These are phyloP conservation scores for Persicaria maculosa DNA, from an alignment of 148 eudicot genomes.

Conservation along the genomic window DNA sequence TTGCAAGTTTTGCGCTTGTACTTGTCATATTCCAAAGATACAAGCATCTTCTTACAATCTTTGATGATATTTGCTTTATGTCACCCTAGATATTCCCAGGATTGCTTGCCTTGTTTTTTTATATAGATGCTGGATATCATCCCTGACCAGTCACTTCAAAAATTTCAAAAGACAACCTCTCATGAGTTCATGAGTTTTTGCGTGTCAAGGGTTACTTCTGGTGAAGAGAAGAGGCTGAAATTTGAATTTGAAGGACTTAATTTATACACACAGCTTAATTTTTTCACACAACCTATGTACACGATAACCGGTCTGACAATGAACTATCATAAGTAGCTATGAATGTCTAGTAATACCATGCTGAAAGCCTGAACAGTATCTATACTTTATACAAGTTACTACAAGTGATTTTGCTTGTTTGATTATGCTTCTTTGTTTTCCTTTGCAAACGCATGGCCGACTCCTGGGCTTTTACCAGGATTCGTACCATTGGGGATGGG, in stretches of 20 bases:
- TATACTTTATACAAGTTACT: neutral
- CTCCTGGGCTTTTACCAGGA: constrained; percentile 11
- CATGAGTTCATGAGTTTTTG: neutral
- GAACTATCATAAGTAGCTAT: neutral
- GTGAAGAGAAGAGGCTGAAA: neutral
- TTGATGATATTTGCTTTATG: neutral
- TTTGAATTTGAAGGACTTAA: neutral
- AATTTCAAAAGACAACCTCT: neutral
- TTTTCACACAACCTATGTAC: constrained; percentile 1
- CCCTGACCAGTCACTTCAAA: neutral
- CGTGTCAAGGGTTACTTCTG: neutral
- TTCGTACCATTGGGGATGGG: neutral
- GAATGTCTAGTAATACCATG: neutral
- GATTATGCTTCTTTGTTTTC: neutral
- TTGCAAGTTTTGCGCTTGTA: neutral
- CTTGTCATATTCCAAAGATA: neutral
- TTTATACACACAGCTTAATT: neutral
- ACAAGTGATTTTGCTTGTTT: neutral
- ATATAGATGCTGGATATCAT: neutral
- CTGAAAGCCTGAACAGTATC: neutral
- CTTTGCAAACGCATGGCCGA: neutral
- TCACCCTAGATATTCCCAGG: neutral
- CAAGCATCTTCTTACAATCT: neutral
- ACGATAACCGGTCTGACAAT: neutral
- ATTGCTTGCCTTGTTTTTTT: neutral